phyloP scores from a whole-genome alignment of 495 filamentous ascomycete genomes.

The Stereocaulon alpinum region DNA sequence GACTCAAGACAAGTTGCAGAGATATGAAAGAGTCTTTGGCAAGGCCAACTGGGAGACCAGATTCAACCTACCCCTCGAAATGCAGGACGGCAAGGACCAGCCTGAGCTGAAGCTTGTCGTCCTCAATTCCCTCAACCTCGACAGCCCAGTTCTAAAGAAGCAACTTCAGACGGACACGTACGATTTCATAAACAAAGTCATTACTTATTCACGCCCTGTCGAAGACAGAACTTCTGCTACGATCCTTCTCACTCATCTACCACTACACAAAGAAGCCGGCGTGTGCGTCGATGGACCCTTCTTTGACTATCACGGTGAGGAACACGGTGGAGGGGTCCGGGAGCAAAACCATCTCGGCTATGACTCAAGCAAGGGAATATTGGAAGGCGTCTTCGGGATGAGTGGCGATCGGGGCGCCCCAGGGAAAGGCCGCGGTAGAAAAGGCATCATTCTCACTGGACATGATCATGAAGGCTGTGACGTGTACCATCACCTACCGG shows the following conservation, averaged over 20 bases:
- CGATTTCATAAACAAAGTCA: constrained; percentile 61
- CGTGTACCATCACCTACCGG: constrained; percentile 59
- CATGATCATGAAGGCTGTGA: constrained; percentile 95
- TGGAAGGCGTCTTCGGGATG: constrained; percentile 73
- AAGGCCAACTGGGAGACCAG: constrained; percentile 76
- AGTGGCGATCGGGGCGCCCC: constrained; percentile 44
- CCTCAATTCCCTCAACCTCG: constrained; percentile 85
- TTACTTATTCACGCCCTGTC: constrained; percentile 55
- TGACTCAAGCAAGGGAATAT: constrained; percentile 52
- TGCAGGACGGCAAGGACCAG: constrained; percentile 19
- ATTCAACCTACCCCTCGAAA: constrained; percentile 47
- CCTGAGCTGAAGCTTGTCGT: constrained; percentile 71
- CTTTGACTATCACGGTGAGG: constrained; percentile 56
- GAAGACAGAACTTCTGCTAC: constrained; percentile 59
- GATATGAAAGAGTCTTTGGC: constrained; percentile 78
- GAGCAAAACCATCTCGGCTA: constrained; percentile 87
- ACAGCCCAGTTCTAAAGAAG: constrained; percentile 59
- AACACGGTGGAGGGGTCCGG: constrained; percentile 55
- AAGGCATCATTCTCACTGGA: constrained; percentile 73
- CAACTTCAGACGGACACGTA: constrained; percentile 63
- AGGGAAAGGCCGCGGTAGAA: constrained; percentile 49
- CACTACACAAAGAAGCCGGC: constrained; percentile 71
- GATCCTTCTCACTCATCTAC: constrained; percentile 82
- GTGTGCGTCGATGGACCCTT: constrained; percentile 76
- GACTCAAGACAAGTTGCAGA: constrained; percentile 52